Percentiles rank a stretch among this genome's conserved stretches.
phyloP scores from a whole-genome alignment of 176 grass and related monocot genomes.

The Neostapfia colusana region DNA sequence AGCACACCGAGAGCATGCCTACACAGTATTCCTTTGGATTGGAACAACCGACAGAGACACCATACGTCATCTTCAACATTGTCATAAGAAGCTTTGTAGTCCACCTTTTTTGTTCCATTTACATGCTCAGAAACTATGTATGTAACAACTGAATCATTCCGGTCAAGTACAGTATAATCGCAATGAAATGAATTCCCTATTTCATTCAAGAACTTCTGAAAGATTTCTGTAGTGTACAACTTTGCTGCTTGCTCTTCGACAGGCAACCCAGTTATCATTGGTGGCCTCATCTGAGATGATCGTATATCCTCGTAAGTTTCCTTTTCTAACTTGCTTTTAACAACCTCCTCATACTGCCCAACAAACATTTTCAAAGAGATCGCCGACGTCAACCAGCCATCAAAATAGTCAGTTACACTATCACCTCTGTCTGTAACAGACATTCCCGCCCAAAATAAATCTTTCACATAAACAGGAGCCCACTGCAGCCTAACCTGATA shows the following conservation, averaged over 20 bases:
- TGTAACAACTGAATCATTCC: constrained; percentile 51
- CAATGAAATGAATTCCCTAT: constrained; percentile 64
- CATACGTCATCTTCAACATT: constrained; percentile 74
- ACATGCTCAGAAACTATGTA: constrained; percentile 71
- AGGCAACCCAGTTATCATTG: constrained; percentile 53
- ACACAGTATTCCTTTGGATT: constrained; percentile 85
- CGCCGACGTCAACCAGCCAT: constrained; percentile 56
- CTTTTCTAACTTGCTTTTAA: constrained; percentile 66
- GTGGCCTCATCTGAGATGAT: constrained; percentile 64
- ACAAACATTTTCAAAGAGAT: constrained; percentile 77
- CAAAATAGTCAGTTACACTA: constrained; percentile 60
- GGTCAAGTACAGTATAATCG: constrained; percentile 51
- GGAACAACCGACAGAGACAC: constrained; percentile 78
- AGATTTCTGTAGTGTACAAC: constrained; percentile 65
- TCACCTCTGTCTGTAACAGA: constrained; percentile 67
- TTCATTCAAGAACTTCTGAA: constrained; percentile 73
- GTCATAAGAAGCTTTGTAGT: constrained; percentile 72
- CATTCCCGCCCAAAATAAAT: constrained; percentile 80
- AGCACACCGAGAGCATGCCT: constrained; percentile 84
- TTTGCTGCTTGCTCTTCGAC: constrained; percentile 75
- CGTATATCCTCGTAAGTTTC: constrained; percentile 65
- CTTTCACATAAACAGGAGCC: constrained; percentile 75
- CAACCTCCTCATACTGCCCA: constrained; percentile 54
- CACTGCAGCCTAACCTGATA: constrained; percentile 62
- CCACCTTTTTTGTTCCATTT: constrained; percentile 56